Percentiles rank a stretch among this genome's conserved stretches.
Conservation (phyloP, 192 early-diverging fungal species). For the Mycoemilia scoparia region DNA sequence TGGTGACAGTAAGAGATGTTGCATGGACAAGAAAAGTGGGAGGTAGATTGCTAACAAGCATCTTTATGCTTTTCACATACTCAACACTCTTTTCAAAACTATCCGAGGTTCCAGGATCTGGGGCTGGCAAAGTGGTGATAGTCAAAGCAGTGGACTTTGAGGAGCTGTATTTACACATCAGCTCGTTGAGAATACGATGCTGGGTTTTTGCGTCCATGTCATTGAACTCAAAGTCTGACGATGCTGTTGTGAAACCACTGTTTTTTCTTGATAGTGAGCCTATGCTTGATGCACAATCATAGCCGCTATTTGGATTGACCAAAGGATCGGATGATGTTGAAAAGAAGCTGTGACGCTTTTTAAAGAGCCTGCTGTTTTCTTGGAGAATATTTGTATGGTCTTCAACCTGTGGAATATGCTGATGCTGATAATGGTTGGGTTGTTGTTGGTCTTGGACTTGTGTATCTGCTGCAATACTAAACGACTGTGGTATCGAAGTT, state of each 20-base stretch:
- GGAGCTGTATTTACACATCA: slow-evolving; percentile 32
- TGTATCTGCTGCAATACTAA: too few relatives aligned
- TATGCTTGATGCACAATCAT: neutral
- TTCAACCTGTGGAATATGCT: too few relatives aligned
- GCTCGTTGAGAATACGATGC: slow-evolving; percentile 38
- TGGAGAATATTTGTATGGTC: too few relatives aligned
- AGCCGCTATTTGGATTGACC: neutral
- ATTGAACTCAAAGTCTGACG: slow-evolving; percentile 31
- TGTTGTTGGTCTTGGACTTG: too few relatives aligned
- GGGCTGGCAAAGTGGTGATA: slow-evolving; percentile 39
- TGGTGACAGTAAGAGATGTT: slow-evolving; percentile 43
- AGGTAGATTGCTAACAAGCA: slow-evolving; percentile 23
- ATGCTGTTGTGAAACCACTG: slow-evolving; percentile 3
- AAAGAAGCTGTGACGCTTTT: slow-evolving; percentile 3
- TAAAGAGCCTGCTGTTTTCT: slow-evolving; percentile 1
- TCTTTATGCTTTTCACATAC: slow-evolving; percentile 34
- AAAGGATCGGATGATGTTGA: neutral
- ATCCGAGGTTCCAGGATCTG: slow-evolving; percentile 28
- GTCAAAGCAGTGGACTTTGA: slow-evolving; percentile 30
- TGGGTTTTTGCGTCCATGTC: slow-evolving; percentile 30
- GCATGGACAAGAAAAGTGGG: slow-evolving; percentile 48
- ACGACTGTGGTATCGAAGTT: too few relatives aligned
- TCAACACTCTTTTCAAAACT: slow-evolving; percentile 18
- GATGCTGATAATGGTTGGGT: too few relatives aligned
- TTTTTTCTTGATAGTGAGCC: slow-evolving; percentile 1